Conservation (phyloP, 169 alveolate genomes). For the Fabrea salina region DNA sequence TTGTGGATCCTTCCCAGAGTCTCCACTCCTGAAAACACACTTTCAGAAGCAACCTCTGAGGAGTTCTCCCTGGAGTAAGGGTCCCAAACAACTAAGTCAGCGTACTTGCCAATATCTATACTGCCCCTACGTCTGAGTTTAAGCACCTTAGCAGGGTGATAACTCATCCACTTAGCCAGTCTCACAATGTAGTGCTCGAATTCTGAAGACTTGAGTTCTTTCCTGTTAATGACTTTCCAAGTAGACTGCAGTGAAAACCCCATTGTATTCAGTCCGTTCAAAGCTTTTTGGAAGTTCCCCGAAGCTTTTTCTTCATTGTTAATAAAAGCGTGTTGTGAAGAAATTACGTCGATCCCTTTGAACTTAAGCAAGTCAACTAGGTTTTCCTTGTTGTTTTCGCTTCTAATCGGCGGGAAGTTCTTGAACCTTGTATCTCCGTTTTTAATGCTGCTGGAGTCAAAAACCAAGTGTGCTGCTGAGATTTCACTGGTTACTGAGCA, state of each 20-base stretch:
- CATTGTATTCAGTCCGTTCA: not conserved
- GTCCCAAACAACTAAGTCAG: constrained; percentile 27
- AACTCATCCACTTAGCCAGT: constrained; percentile 29
- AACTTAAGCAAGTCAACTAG: not conserved
- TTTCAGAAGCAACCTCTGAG: not conserved
- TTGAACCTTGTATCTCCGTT: constrained; percentile 29
- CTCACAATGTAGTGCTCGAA: constrained; percentile 33
- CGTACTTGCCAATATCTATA: constrained; percentile 7
- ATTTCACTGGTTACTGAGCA: constrained; percentile 23
- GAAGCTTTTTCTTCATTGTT: not conserved
- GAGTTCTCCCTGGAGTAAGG: not conserved
- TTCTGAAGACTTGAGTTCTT: not conserved
- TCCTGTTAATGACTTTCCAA: not conserved
- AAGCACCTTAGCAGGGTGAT: constrained; percentile 17
- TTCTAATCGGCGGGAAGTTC: constrained; percentile 23
- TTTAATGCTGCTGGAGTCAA: not conserved
- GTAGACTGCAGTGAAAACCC: constrained; percentile 21
- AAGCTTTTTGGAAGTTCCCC: constrained; percentile 24
- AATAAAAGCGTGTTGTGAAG: constrained; percentile 17
- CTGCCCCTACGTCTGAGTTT: constrained; percentile 1
- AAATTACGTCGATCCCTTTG: constrained; percentile 20
- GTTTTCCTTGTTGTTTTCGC: not conserved
- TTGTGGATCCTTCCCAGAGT: constrained; percentile 3
- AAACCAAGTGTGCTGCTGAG: constrained; percentile 7
- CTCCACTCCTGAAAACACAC: not conserved